Percentiles rank a stretch among this genome's conserved stretches.
Evolutionary conservation across 306 rosid genomes (phyloP).

Genomic region (Trichosanthes cucumerina): DNA sequence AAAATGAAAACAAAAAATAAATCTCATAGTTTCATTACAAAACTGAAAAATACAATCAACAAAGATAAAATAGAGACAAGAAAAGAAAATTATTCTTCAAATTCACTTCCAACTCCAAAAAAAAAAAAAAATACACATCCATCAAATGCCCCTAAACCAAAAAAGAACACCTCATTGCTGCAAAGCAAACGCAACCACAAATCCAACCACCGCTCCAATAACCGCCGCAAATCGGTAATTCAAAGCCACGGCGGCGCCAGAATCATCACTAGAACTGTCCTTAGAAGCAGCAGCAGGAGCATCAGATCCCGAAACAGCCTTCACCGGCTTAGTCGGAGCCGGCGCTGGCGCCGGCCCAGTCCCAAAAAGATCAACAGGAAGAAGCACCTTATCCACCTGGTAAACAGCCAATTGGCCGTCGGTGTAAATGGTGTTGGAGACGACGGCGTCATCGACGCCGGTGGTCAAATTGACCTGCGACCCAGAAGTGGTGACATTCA

Average conservation of each 20-base stretch:
- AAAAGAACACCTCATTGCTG: neutral
- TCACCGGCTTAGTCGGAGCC: slow-evolving; percentile 43
- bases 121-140: neutral
- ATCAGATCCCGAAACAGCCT: slow-evolving; percentile 39
- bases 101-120: neutral
- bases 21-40: neutral
- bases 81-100: neutral
- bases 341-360: slow-evolving; percentile 33
- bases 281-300: slow-evolving; percentile 38
- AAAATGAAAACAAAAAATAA: neutral
- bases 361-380: slow-evolving; percentile 60
- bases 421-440: slow-evolving; percentile 54
- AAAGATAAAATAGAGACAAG: neutral
- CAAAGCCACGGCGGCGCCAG: slow-evolving; percentile 26
- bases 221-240: neutral
- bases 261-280: slow-evolving; percentile 13
- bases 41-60: slow-evolving; percentile 2
- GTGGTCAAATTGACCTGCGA: slow-evolving; percentile 75
- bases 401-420: slow-evolving; percentile 66
- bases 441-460: slow-evolving; percentile 55
- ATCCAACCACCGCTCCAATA: neutral
- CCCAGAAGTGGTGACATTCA: slow-evolving; percentile 80
- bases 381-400: slow-evolving; percentile 76
- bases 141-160: neutral
- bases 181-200: slow-evolving; percentile 8